A percentile compares a stretch with the other conserved stretches of the same genome.
Conservation (phyloP, 164 flowering plant species). For the Umbellularia californica region DNA sequence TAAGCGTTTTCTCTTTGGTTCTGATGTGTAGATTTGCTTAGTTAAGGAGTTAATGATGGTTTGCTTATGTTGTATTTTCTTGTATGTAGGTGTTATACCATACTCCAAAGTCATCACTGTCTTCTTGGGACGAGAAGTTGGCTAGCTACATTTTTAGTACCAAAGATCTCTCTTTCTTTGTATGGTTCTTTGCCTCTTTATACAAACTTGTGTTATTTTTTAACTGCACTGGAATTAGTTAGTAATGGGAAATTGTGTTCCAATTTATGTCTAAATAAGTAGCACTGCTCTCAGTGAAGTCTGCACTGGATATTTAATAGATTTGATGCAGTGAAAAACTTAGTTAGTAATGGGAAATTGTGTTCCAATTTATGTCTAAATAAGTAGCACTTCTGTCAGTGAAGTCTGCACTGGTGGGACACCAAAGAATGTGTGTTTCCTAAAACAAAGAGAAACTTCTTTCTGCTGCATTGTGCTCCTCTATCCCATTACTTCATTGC, state of each 20-base stretch:
- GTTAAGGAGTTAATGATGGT: neutral
- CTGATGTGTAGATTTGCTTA: neutral
- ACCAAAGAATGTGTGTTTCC: no score
- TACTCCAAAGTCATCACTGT: slow-evolving; percentile 80
- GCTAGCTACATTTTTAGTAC: slow-evolving; percentile 61
- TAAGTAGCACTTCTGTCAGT: no score
- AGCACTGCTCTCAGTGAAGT: no score
- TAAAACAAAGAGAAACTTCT: no score
- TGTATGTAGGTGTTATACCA: slow-evolving; percentile 73
- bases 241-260: no score
- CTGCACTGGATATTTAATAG: no score
- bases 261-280: no score
- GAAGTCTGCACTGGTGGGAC: no score
- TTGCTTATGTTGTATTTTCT: slow-evolving; percentile 7
- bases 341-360: no score
- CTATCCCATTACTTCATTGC: neutral
- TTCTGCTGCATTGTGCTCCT: neutral
- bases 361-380: no score
- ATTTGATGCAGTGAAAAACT: no score
- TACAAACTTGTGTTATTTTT: neutral
- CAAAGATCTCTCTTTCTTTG: slow-evolving; percentile 94
- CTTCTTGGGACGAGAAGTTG: slow-evolving; percentile 71
- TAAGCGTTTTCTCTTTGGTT: neutral
- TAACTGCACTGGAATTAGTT: neutral
- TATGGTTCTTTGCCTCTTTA: slow-evolving; percentile 27